Base-by-base conservation (phyloP, 2,329 filamentous ascomycete species). In the Podosphaera aphanis region DNA sequence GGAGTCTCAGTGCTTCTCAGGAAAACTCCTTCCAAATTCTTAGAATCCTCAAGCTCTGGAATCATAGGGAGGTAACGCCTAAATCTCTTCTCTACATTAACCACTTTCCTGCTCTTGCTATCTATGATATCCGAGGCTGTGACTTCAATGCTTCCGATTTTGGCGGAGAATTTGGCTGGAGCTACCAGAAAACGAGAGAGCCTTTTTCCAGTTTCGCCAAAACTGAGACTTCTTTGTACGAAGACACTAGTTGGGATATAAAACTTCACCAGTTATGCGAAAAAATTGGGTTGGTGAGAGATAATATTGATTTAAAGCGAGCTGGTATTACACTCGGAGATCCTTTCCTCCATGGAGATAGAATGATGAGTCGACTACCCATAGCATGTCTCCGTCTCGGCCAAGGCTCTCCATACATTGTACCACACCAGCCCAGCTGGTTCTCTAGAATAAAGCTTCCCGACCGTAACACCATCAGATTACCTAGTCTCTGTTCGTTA, bases 41-140 rank as follows among this genome's bases (percentile, higher is more conserved):
- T 38, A 50, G 58, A 45, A 52, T 61, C 15, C 46, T 61, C 27
- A 57, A 50, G 39, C 51, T 61, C 2, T 54, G 57, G 51, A 49
- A 55, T 29, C 54, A 57, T 36, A 20, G 46, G 21, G 51, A 54
- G 2, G 15, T 61, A 1, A 61, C 58, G 1, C 43, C 47, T 10
- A 47, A 48, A 21, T 60, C 56, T 1, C 49, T 61, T 1, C 18
- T 33, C 6, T 59, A 57, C 44, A 38, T 61, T 23, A 56, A 54
- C 20, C 43, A 33, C 20, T 61, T 61, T 37, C 57, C 55, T 6
- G 47, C 49, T 11, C 48, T 61, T 18, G 56, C 52, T 8, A 44
- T 61, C 10, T 60, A 52, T 44, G 54, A 57, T 44, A 52, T 59
- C 6, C 36, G 47, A 43, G 51, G 50, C 10, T 59, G 56, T 44